Base-by-base conservation (phyloP, 257 asterid genomes). In the Verbascum thapsus region DNA sequence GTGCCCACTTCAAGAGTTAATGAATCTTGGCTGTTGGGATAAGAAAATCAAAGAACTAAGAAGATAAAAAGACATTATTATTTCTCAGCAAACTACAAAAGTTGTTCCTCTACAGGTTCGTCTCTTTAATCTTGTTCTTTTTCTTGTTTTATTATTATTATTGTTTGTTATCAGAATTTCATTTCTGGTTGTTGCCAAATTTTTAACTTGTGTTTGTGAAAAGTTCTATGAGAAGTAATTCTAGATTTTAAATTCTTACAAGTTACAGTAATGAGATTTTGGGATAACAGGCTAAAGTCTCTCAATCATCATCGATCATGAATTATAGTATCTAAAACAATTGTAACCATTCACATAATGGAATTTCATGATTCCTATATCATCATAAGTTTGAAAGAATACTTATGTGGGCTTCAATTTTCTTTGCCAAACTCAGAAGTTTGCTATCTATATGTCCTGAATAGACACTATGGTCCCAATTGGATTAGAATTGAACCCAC, bases 1-100 rank as follows among this genome's bases (percentile, higher is more conserved):
- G 34, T 37, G 48, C 62, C 72, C 64, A 32, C 59, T 69, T 76
- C 68, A 73, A 65, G 72, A 70, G 50, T 56, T 43, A 58, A 44
- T 74, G 66, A 65, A 59, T 59, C 69, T 59, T 19, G 15, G 64
- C 37, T 52, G 68, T 26, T 26, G 2, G 32, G 32, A 26, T 26
- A 26, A 26, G n/a, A 26, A 26, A 26, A 26, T 26, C 32, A 54
- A 58, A 37, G 53, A 54, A 56, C 20, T 22, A 43, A 52, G 20
- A 73, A 68, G 70, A 72, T 63, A 62, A 61, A 65, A 49, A 47
- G 58, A 55, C 54, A 26, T 55, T 70, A 57, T 62, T 65, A 69
- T 30, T n/a, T 67, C 48, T 53, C 39, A 16, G 48, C 57, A 16
- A 39, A 26, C 32, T 26, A 26, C 2, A 47, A 47, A 4, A n/a